Evolutionary conservation across 2,329 filamentous ascomycete species (phyloP).

Genomic region (Anthostomella pinea): DNA sequence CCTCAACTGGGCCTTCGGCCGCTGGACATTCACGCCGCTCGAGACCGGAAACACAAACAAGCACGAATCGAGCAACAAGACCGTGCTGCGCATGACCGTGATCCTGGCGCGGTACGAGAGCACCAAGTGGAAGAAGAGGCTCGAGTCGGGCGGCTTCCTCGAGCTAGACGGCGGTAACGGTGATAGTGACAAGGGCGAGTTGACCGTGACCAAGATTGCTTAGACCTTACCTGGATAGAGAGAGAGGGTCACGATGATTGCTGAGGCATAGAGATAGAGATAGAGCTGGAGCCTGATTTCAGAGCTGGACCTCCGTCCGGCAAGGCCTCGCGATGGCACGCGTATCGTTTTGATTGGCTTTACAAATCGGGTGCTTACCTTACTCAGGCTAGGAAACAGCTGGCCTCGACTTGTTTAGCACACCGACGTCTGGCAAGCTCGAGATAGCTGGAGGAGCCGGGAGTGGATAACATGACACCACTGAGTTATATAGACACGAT

Average conservation of each 20-base stretch:
- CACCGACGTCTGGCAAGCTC: no score
- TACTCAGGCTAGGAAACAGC: no score
- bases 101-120: conserved; percentile 72
- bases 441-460: no score
- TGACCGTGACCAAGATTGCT: conserved; percentile 50
- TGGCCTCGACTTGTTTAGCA: no score
- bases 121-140: conserved; percentile 72
- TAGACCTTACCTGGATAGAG: conserved; percentile 9
- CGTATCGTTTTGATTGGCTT: no score
- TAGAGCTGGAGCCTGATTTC: no score
- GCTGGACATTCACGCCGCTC: conserved; percentile 83
- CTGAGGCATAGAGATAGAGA: no score
- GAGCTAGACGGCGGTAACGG: conserved; percentile 47
- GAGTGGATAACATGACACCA: no score
- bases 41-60: conserved; percentile 40
- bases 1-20: conserved; percentile 95
- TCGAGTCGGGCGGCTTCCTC: conserved; percentile 57
- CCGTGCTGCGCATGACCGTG: conserved; percentile 68
- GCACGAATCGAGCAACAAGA: conserved; percentile 54
- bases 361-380: no score
- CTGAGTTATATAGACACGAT: no score
- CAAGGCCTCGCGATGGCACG: no score
- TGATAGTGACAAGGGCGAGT: conserved; percentile 42
- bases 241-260: neutral
- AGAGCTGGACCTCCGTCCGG: no score